Base-by-base conservation (phyloP, 225 moss, liverwort and hornwort species). In the Physcomitrellopsis africana region DNA sequence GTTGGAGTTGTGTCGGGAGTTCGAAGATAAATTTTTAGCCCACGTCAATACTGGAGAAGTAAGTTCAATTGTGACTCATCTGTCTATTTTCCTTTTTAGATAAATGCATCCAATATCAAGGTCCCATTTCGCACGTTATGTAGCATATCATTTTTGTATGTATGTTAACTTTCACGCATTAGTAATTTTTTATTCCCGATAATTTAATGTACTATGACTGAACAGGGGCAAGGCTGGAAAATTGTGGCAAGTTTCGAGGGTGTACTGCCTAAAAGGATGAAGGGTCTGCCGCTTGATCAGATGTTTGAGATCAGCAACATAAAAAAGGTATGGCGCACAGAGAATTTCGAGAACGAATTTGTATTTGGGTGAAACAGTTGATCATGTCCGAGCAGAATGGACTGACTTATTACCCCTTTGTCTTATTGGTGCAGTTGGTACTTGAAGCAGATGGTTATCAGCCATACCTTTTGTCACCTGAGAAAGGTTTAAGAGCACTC, bases 381-480 rank as follows among this genome's bases (percentile, higher is more conserved):
- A 37, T 37, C 4, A 37, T 37, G 7, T 2, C 1, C 32, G 5
- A 37, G 32, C 32, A 7, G 32, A 37, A 37, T 37, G 42, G 32
- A 37, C 49, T 70, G 64, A 75, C 42, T 0, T 23, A 18, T 29
- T 77, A 60, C 23, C 42, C 22, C 57, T 10, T 52, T 68, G 53
- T 49, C 48, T 69, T 10, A 11, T 72, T 51, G 60, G 61, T 81
- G 60, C 81, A 95, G 94, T 78, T 92, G 84, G 92, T 95, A 72
- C 80, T 95, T 19, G 94, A 92, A 83, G 94, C 94, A 44, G 94
- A 95, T 87, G 94, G 94, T 32, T 95, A 92, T 80, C 94, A 92
- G 44, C 94, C 94, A 52, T 95, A 95, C 46, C 87, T 95, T 7
- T 69, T 95, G 63, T 95, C 94, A 46, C 94, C 92, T 51, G 94